Percentiles rank a stretch among this genome's conserved stretches.
phyloP scores from a whole-genome alignment of 116 monocot genomes.

The Zostera marina region DNA sequence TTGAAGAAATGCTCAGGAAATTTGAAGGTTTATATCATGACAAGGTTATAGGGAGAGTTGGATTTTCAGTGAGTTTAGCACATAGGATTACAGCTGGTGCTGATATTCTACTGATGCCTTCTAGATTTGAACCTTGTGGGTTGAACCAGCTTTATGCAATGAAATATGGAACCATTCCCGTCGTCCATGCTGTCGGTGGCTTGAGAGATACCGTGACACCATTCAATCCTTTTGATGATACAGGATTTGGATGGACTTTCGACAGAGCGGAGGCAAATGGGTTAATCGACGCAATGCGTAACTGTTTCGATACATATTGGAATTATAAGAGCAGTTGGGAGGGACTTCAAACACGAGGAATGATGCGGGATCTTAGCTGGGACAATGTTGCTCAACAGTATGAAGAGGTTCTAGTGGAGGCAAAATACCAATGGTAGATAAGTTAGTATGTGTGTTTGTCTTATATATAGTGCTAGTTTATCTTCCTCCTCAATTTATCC shows the following conservation, averaged over 20 bases:
- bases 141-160: constrained; percentile 93
- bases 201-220: constrained; percentile 63
- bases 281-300: constrained; percentile 49
- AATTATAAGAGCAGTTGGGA: constrained; percentile 83
- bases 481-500: background rate
- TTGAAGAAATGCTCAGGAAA: constrained; percentile 54
- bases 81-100: constrained; percentile 87
- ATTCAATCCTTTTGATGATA: constrained; percentile 52
- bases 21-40: constrained; percentile 35
- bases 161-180: constrained; percentile 79
- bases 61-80: constrained; percentile 67
- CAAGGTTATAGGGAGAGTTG: constrained; percentile 68
- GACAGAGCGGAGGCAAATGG: constrained; percentile 35
- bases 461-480: background rate
- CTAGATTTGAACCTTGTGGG: constrained; percentile 89
- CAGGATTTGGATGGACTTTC: constrained; percentile 72
- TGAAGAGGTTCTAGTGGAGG: constrained; percentile 72
- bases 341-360: constrained; percentile 64
- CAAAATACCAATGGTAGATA: constrained; percentile 90
- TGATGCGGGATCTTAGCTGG: constrained; percentile 86
- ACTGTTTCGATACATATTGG: constrained; percentile 67
- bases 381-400: constrained; percentile 62
- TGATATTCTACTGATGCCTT: constrained; percentile 78
- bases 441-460: background rate
- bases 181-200: constrained; percentile 83